phyloP scores from a whole-genome alignment of 441 rosid genomes.

The Populus trichocarpa region DNA sequence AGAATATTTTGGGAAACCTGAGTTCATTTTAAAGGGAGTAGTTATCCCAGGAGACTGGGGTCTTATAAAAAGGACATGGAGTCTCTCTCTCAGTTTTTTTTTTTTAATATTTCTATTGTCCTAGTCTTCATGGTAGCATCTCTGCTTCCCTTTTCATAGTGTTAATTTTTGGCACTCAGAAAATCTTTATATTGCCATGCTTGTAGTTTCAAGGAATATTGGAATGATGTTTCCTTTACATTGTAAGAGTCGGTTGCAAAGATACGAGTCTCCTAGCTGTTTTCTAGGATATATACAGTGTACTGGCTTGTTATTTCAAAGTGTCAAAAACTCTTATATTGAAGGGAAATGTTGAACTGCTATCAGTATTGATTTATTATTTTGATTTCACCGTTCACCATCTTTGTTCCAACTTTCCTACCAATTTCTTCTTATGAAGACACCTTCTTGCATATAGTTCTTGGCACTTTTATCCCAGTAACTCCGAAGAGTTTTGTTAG shows the following conservation, averaged over 20 bases:
- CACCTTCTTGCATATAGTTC: too few species aligned
- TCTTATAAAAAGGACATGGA: conserved; percentile 9
- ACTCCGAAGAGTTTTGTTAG: too few species aligned
- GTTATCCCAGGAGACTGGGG: conserved; percentile 13
- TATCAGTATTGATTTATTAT: neutral
- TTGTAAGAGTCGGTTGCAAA: neutral
- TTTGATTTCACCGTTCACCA: neutral
- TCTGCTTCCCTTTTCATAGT: conserved; percentile 5
- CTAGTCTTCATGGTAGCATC: conserved; percentile 8
- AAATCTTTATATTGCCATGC: conserved; percentile 10
- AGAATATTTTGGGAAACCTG: conserved; percentile 17
- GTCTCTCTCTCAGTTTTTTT: neutral
- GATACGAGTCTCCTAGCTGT: neutral
- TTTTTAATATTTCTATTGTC: conserved; percentile 1
- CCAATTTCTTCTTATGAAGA: too few species aligned
- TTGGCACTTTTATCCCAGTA: too few species aligned
- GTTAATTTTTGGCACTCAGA: conserved; percentile 27
- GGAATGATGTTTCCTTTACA: conserved; percentile 5
- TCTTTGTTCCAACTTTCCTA: too few species aligned
- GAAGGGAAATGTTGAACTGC: conserved; percentile 1
- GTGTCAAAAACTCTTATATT: conserved; percentile 2
- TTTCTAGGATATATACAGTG: conserved; percentile 6
- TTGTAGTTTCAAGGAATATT: conserved; percentile 6
- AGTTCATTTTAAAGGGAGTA: conserved; percentile 11
- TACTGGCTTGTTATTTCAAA: neutral